Evolutionary conservation across 768 basidiomycete species (phyloP).

Genomic region (Serendipita indica): DNA sequence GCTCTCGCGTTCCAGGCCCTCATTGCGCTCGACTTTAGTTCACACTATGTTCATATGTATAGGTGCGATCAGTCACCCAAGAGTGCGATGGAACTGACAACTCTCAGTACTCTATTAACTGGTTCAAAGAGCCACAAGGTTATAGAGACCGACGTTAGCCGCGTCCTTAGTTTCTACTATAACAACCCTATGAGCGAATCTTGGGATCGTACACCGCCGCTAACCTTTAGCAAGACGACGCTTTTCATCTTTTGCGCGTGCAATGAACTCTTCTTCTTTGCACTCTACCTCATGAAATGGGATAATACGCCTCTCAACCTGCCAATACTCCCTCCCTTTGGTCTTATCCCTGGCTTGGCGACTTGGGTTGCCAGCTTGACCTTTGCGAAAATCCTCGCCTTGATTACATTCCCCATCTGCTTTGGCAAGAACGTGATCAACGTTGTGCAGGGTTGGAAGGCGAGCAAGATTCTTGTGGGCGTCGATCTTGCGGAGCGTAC

Average conservation of each 20-base stretch:
- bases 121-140: conserved; percentile 88
- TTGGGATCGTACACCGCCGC: background rate
- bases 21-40: conserved; percentile 92
- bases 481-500: conserved; percentile 81
- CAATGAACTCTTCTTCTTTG: conserved; percentile 92
- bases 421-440: conserved; percentile 83
- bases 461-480: conserved; percentile 77
- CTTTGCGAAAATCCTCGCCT: conserved; percentile 62
- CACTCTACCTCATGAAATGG: conserved; percentile 87
- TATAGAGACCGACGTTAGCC: conserved; percentile 82
- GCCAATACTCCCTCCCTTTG: conserved; percentile 17
- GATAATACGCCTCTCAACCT: conserved; percentile 53
- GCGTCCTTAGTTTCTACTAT: conserved; percentile 87
- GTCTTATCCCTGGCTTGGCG: conserved; percentile 10
- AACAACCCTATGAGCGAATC: conserved; percentile 59
- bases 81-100: background rate
- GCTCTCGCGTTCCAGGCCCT: conserved; percentile 85
- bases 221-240: conserved; percentile 37
- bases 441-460: conserved; percentile 95
- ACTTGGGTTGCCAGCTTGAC: conserved; percentile 32
- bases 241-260: conserved; percentile 88
- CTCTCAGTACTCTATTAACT: conserved; percentile 72
- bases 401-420: conserved; percentile 50
- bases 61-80: conserved; percentile 45
- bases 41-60: conserved; percentile 99